A percentile compares a stretch with the other conserved stretches of the same genome.
Conservation (phyloP, 805 yeast genomes). For the Lachancea sp. region DNA sequence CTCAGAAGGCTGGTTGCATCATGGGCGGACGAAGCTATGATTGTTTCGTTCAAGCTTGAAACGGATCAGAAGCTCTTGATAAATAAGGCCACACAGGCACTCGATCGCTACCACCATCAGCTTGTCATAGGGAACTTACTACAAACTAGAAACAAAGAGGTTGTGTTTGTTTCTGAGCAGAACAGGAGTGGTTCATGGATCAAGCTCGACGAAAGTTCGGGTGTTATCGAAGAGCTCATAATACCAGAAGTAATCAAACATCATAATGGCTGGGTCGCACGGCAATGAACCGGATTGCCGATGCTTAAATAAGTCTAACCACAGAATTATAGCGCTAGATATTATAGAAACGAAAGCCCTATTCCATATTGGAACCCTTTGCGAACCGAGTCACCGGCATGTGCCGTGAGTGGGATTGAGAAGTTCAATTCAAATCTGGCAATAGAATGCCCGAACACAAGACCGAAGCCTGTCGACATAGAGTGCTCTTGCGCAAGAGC, state of each 20-base stretch:
- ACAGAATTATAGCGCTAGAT: background rate
- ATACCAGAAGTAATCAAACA: constrained; percentile 66
- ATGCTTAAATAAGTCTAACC: background rate
- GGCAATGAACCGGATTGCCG: background rate
- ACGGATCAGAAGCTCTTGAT: constrained; percentile 71
- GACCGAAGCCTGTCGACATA: constrained; percentile 51
- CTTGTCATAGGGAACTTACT: constrained; percentile 89
- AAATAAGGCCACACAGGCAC: constrained; percentile 70
- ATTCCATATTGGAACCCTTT: constrained; percentile 66
- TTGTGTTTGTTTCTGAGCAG: constrained; percentile 59
- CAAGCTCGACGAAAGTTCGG: constrained; percentile 36
- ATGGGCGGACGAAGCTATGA: constrained; percentile 96
- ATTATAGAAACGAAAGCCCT: constrained; percentile 52
- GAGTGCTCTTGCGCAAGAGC: constrained; percentile 40
- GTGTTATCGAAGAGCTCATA: constrained; percentile 64
- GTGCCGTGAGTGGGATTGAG: constrained; percentile 51
- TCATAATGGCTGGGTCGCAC: constrained; percentile 57
- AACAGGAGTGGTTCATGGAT: constrained; percentile 42
- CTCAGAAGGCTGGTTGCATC: constrained; percentile 77
- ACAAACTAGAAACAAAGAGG: constrained; percentile 82
- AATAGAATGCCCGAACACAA: constrained; percentile 54
- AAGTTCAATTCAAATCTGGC: constrained; percentile 66
- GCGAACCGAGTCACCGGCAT: constrained; percentile 43
- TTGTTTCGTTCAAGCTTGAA: constrained; percentile 88
- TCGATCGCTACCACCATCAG: constrained; percentile 84